phyloP scores from a whole-genome alignment of 2,329 filamentous ascomycete species.

The Cryphonectria japonica region DNA sequence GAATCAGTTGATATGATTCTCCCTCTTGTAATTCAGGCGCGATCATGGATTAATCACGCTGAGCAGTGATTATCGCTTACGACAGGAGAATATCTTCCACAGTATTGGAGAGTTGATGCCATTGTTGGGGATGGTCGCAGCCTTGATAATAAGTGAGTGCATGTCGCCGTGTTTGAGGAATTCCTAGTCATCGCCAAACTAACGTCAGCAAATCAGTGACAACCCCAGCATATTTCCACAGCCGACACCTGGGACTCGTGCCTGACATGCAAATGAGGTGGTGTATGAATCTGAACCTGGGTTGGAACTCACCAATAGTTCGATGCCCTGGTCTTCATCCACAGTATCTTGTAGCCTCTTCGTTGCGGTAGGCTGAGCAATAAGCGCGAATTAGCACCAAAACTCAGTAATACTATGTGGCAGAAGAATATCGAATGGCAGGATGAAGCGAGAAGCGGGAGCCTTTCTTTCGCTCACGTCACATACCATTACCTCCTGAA shows the following conservation, averaged over 20 bases:
- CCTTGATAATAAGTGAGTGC: too few relatives aligned
- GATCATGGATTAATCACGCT: too few relatives aligned
- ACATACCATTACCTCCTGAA: neutral
- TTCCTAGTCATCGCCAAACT: neutral
- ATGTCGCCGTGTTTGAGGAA: too few relatives aligned
- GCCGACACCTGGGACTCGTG: neutral
- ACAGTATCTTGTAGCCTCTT: neutral
- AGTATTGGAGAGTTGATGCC: too few relatives aligned
- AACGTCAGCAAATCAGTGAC: neutral
- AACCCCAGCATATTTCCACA: neutral
- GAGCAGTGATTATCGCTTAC: too few relatives aligned
- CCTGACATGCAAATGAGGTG: neutral
- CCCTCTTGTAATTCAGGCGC: too few relatives aligned
- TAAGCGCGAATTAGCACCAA: neutral
- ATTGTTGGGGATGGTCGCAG: too few relatives aligned
- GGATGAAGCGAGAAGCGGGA: neutral
- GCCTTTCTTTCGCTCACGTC: neutral
- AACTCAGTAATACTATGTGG: neutral
- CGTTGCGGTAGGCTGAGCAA: neutral
- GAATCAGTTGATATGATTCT: too few relatives aligned
- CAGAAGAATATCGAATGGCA: neutral
- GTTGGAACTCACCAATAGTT: neutral
- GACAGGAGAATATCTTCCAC: too few relatives aligned
- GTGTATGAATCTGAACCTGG: neutral
- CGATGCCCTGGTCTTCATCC: neutral